Evolutionary conservation across 164 flowering plant genomes (phyloP).

Genomic region (Akebia trifoliata): DNA sequence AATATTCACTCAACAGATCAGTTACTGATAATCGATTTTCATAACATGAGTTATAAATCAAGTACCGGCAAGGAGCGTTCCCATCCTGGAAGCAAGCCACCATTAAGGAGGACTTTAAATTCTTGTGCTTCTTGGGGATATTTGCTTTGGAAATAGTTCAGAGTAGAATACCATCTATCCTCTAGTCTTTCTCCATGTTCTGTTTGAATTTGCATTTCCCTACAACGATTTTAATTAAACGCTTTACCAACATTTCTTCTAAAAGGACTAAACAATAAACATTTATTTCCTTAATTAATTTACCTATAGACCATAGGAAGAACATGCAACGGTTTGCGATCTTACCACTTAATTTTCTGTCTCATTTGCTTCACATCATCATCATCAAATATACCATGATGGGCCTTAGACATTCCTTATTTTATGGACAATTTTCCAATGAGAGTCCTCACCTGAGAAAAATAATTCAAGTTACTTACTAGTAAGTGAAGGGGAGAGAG

Average conservation of each 20-base stretch:
- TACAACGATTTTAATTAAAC: constrained; percentile 8
- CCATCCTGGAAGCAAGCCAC: constrained; percentile 46
- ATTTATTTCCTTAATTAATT: not conserved
- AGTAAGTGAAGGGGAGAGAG: not conserved
- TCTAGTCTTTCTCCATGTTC: constrained; percentile 37
- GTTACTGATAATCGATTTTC: too few species aligned
- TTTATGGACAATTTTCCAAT: constrained; percentile 48
- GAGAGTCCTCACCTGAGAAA: constrained; percentile 38
- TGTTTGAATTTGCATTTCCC: constrained; percentile 40
- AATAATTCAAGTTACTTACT: not conserved
- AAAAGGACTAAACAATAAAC: not conserved
- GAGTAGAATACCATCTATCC: constrained; percentile 36
- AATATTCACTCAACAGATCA: too few species aligned
- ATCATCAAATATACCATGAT: constrained; percentile 47
- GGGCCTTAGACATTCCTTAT: constrained; percentile 53
- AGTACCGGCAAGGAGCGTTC: constrained; percentile 48
- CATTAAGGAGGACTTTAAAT: constrained; percentile 33
- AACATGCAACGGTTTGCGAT: constrained; percentile 44
- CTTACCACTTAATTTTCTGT: constrained; percentile 40
- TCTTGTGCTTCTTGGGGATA: constrained; percentile 45
- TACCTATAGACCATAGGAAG: constrained; percentile 40
- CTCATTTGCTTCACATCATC: constrained; percentile 38
- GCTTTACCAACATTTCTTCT: not conserved
- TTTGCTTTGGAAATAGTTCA: constrained; percentile 24
- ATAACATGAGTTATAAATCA: not conserved